A percentile compares a stretch with the other conserved stretches of the same genome.
phyloP scores from a whole-genome alignment of 441 rosid species.

The Oxalis stricta region DNA sequence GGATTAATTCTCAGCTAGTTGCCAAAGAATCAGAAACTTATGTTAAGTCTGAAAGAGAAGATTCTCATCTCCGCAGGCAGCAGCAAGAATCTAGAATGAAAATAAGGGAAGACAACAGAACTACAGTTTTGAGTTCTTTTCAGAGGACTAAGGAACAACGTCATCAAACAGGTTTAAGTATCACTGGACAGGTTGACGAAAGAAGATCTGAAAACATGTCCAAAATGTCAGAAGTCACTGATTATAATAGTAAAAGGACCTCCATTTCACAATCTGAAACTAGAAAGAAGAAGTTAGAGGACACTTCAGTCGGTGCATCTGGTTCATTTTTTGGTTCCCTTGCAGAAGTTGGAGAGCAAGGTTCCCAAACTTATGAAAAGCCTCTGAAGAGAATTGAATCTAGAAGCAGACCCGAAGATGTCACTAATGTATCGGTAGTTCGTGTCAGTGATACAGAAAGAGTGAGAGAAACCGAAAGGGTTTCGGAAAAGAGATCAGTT shows the following conservation, averaged over 20 bases:
- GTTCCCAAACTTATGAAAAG: constrained; percentile 17
- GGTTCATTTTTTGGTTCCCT: constrained; percentile 21
- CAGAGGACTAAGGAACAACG: constrained; percentile 17
- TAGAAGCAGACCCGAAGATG: constrained; percentile 25
- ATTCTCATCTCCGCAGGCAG: constrained; percentile 23
- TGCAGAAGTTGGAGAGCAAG: constrained; percentile 23
- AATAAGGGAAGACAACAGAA: constrained; percentile 28
- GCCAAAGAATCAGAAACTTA: constrained; percentile 21
- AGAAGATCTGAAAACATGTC: constrained; percentile 24
- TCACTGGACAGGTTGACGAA: constrained; percentile 18
- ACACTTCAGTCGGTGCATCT: constrained; percentile 14
- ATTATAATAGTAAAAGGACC: constrained; percentile 18
- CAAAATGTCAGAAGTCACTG: constrained; percentile 18
- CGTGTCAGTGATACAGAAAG: constrained; percentile 19
- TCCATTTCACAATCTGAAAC: constrained; percentile 23
- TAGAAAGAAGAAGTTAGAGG: constrained; percentile 26
- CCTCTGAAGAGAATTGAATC: constrained; percentile 25
- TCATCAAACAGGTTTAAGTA: constrained; percentile 21
- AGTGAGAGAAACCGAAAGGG: constrained; percentile 21
- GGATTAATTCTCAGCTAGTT: constrained; percentile 15
- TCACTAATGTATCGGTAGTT: constrained; percentile 22
- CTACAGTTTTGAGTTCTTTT: constrained; percentile 16
- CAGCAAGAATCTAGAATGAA: constrained; percentile 31
- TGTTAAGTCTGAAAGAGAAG: constrained; percentile 16
- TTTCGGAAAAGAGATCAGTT: constrained; percentile 27